These are phyloP conservation scores for Phaeosphaeria sp. DNA, from an alignment of 2,329 filamentous ascomycete genomes.

Conservation along the genomic window DNA sequence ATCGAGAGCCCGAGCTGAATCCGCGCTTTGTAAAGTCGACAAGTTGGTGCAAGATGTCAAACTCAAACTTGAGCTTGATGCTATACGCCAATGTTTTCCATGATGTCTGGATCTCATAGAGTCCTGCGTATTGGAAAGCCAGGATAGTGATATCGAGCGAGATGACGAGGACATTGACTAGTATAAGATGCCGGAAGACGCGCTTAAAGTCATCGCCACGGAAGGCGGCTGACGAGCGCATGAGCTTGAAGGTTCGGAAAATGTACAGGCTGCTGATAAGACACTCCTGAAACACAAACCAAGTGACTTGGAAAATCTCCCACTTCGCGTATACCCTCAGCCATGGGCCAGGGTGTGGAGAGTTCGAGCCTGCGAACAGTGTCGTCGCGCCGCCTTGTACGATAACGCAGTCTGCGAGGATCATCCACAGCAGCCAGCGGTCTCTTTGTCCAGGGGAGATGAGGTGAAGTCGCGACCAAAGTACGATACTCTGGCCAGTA, in stretches of 20 bases:
- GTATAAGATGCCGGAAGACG: conserved; percentile 42
- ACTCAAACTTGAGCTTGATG: conserved; percentile 60
- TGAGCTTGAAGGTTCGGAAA: conserved; percentile 56
- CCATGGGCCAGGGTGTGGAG: conserved; percentile 9
- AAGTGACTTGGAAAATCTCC: conserved; percentile 50
- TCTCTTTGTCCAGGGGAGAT: conserved; percentile 13
- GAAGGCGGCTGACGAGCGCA: conserved; percentile 20
- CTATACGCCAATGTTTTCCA: conserved; percentile 51
- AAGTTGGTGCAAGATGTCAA: conserved; percentile 56
- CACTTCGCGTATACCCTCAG: conserved; percentile 29
- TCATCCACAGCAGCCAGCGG: conserved; percentile 60
- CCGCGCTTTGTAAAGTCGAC: conserved; percentile 21
- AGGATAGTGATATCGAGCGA: conserved; percentile 49
- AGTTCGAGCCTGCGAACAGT: conserved; percentile 59
- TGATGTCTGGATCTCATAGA: conserved; percentile 34
- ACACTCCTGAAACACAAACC: conserved; percentile 49
- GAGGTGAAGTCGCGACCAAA: conserved; percentile 60
- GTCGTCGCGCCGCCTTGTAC: conserved; percentile 60
- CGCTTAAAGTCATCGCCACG: conserved; percentile 14
- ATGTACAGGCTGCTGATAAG: conserved; percentile 55
- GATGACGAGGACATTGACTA: conserved; percentile 49
- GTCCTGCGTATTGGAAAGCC: conserved; percentile 47
- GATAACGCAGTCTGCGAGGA: conserved; percentile 48
- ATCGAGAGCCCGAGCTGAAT: neutral
- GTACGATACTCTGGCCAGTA: conserved; percentile 65